These are phyloP conservation scores for Umbelopsis sp. DNA, from an alignment of 192 early-diverging fungal genomes.

Conservation along the genomic window DNA sequence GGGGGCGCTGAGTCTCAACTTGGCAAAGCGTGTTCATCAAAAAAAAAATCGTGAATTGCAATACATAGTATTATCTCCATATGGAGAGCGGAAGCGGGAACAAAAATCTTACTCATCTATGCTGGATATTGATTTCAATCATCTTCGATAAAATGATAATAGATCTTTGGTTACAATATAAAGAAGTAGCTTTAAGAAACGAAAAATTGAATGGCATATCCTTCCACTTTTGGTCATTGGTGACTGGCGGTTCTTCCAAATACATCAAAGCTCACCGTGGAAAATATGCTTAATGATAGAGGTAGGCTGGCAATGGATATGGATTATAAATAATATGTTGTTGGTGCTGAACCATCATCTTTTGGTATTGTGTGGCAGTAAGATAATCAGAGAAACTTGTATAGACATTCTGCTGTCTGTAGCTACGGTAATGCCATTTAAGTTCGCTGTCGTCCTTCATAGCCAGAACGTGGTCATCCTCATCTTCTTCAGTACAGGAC, in stretches of 20 bases:
- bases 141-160: too few species aligned
- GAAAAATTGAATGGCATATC: too few species aligned
- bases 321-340: conserved; percentile 5
- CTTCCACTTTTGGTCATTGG: too few species aligned
- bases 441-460: neutral
- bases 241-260: too few species aligned
- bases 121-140: too few species aligned
- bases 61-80: neutral
- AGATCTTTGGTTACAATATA: too few species aligned
- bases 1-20: neutral
- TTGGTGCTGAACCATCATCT: neutral
- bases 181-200: too few species aligned
- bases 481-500: neutral
- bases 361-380: neutral
- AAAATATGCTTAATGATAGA: neutral
- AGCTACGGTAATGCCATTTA: conserved; percentile 4
- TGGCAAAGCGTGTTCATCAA: neutral
- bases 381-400: neutral
- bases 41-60: neutral
- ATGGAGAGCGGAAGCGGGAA: neutral
- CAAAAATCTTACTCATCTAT: too few species aligned
- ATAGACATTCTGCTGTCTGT: neutral
- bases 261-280: too few species aligned
- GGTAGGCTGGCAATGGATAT: neutral
- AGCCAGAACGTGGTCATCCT: neutral